These are phyloP conservation scores for Lachnellula occidentalis DNA, from an alignment of 2,329 filamentous ascomycete species.

Conservation along the genomic window DNA sequence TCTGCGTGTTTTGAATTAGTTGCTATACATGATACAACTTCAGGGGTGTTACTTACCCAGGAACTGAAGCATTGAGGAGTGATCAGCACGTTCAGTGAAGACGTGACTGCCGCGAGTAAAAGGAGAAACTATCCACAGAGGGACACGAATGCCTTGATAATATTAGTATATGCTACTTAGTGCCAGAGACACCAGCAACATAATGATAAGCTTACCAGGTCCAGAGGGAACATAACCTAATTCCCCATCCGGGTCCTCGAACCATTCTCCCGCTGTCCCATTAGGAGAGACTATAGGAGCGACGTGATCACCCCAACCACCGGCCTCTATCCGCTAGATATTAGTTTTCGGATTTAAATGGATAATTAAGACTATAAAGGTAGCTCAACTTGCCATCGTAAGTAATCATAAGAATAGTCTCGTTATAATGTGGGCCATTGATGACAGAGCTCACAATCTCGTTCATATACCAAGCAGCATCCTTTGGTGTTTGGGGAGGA, in stretches of 20 bases:
- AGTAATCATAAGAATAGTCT: constrained; percentile 44
- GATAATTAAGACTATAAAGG: not conserved
- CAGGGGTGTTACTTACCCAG: constrained; percentile 43
- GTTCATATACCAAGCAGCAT: constrained; percentile 48
- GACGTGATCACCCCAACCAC: constrained; percentile 51
- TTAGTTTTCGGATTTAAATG: no score
- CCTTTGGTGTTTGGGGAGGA: constrained; percentile 44
- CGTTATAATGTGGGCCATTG: constrained; percentile 43
- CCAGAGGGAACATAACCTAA: constrained; percentile 40
- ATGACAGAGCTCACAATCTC: constrained; percentile 45
- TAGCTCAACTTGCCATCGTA: constrained; percentile 35
- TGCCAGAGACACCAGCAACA: not conserved
- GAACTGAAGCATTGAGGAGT: constrained; percentile 50
- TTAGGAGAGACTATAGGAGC: constrained; percentile 43
- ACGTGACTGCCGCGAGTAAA: constrained; percentile 49
- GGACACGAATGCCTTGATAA: constrained; percentile 37
- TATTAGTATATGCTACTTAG: not conserved
- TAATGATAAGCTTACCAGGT: constrained; percentile 35
- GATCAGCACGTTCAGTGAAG: constrained; percentile 49
- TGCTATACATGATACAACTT: constrained; percentile 14
- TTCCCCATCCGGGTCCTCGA: constrained; percentile 39
- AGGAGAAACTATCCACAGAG: constrained; percentile 50
- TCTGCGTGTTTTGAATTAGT: constrained; percentile 2
- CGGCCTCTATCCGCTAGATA: constrained; percentile 33
- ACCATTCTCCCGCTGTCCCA: constrained; percentile 48